Base-by-base conservation (phyloP, 257 asterid genomes). In the Gentiana macrophylla region DNA sequence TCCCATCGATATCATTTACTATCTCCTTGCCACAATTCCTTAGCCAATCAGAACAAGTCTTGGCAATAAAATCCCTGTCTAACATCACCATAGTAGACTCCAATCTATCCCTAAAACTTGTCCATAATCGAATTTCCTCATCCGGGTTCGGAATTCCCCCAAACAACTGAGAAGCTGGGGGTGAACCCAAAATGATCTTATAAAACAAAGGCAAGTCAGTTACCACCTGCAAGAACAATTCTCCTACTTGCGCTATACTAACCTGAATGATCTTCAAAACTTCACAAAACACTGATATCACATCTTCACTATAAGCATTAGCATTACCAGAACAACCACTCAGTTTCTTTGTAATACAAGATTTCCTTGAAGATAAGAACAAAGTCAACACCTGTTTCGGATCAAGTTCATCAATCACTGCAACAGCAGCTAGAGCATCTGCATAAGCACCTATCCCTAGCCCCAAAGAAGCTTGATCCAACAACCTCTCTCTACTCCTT, bases 151-250 rank as follows among this genome's bases (percentile, higher is more conserved):
- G 99, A 70, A 92, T 81, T 53, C 97, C 99, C 50, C 99, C 99
- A 74, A 88, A 92, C 81, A 92, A 76, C 78, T 92, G 99, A 44
- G 99, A 92, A 67, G 95, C 94, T 4, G 99, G 99, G 32, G 99
- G 99, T 1, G 90, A 77, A 61, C 84, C 89, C 75, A 88, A 67
- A 69, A 85, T 67, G 35, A 81, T 86, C 73, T 83, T 88, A 73
- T 92, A 87, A 74, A 88, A 92, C 79, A 85, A 68, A 63, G 99
- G 99, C 95, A 80, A 77, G 70, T 92, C 99, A 64, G 71, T 88
- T 65, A 92, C 57, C 49, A 88, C 95, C 75, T 72, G 99, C 85
- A 88, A 71, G 74, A 92, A 88, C 68, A 88, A 67, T 69, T 92
- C 97, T 59, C 99, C 99, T 37, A 92, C 94, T 77, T 92, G 99